Evolutionary conservation across 169 alveolate genomes (phyloP), one percentile per base, ranked within the genome.

Genomic region (Plasmodium vivax): DNA sequence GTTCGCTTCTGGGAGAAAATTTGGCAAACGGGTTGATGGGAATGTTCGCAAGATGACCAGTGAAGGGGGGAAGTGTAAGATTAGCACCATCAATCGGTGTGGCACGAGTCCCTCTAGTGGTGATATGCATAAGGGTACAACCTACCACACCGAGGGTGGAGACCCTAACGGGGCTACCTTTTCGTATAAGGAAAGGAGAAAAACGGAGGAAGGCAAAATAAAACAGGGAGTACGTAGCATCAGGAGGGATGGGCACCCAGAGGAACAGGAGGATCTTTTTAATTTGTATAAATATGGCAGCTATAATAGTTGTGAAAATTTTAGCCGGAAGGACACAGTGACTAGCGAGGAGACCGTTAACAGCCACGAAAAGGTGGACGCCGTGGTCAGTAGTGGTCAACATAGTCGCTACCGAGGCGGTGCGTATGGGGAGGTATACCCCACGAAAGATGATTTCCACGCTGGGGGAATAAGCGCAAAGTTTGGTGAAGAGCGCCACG

Each of bases 291-390:
- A 84, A 84, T 16, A 84, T 71, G 83, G 16, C 36, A 62, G 51
- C 32, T 47, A 68, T 71, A 71, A 84, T 36, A 68, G 83, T 32
- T 23, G 47, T 23, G 92, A 84, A 8, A 41, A 43, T 84, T 54
- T 84, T n/a, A 84, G 92, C 19, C 68, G 92, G 19, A 84, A 71
- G 73, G 92, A 84, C 16, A 84, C 92, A 16, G 41, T 84, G 14
- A 84, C 92, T 3, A 84, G 92, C 32, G 92, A 84, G 36, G 92
- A 84, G 74, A 62, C 43, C 3, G 16, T 71, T 7, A 41, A 68
- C 6, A 27, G 3, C n/a, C 72, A 36, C 27, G 83, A 84, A 27
- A 14, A 43, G 36, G 9, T 19, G 72, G 74, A 84, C n/a, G 47
- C 14, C 10, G 5, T 51, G 73, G 14, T 43, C 32, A 47, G 3